These are phyloP conservation scores for Sporobolomyces pararoseus DNA, from an alignment of 768 basidiomycete species.

Conservation along the genomic window DNA sequence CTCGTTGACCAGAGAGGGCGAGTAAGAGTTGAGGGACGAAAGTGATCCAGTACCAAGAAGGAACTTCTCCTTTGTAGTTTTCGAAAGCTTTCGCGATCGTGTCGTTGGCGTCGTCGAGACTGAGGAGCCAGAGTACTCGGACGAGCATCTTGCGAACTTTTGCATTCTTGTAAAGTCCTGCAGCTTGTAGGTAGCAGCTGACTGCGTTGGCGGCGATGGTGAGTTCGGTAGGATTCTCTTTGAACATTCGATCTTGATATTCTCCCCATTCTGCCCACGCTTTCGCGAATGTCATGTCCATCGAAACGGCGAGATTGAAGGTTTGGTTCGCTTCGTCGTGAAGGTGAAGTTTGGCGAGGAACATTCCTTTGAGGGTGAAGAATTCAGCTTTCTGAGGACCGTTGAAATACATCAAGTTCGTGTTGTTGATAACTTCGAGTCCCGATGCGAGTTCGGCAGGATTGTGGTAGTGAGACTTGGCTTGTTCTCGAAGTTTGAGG, in stretches of 20 bases:
- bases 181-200: constrained; percentile 95
- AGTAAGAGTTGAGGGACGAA: constrained; percentile 88
- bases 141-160: constrained; percentile 88
- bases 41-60: constrained; percentile 99
- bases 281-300: constrained; percentile 90
- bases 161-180: constrained; percentile 85
- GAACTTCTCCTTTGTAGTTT: constrained; percentile 88
- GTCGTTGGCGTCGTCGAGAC: constrained; percentile 68
- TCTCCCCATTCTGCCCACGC: constrained; percentile 99
- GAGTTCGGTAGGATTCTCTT: constrained; percentile 62
- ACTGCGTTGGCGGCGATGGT: constrained; percentile 82
- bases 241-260: constrained; percentile 88
- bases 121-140: constrained; percentile 92
- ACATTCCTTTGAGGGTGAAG: constrained; percentile 97
- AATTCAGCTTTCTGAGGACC: constrained; percentile 94
- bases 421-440: constrained; percentile 98
- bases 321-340: constrained; percentile 85
- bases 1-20: constrained; percentile 75
- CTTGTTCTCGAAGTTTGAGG: constrained; percentile 96
- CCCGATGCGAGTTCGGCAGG: constrained; percentile 89
- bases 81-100: constrained; percentile 51
- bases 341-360: constrained; percentile 73
- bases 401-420: constrained; percentile 97
- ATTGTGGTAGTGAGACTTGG: constrained; percentile 94
- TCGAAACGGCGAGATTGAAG: constrained; percentile 90